A percentile compares a stretch with the other conserved stretches of the same genome.
Evolutionary conservation across 257 asterid genomes (phyloP).

Genomic region (Petrea volubilis): DNA sequence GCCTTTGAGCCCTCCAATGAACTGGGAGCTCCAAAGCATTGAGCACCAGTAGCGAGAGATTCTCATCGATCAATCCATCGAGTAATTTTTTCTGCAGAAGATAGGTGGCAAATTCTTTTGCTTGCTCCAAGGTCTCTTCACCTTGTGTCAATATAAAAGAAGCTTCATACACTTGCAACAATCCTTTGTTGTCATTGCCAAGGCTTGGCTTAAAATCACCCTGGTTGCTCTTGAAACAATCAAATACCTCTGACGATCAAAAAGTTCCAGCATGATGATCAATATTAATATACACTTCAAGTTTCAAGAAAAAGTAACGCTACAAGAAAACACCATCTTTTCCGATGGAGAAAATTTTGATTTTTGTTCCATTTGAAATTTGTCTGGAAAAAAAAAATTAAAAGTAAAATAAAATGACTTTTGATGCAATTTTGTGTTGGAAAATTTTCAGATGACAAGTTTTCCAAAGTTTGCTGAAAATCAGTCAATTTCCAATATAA

Average conservation of each 20-base stretch:
- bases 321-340: no score
- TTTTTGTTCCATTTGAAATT: no score
- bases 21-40: constrained; percentile 46
- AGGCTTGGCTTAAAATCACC: constrained; percentile 29
- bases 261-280: background rate
- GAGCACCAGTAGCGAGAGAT: constrained; percentile 13
- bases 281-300: no score
- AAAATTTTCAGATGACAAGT: no score
- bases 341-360: no score
- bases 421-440: no score
- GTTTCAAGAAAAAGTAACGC: no score
- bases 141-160: constrained; percentile 37
- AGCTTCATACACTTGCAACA: constrained; percentile 53
- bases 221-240: constrained; percentile 30
- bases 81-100: constrained; percentile 7
- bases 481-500: no score
- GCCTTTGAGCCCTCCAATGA: constrained; percentile 42
- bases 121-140: constrained; percentile 39
- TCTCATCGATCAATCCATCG: constrained; percentile 13
- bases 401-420: no score
- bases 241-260: constrained; percentile 36
- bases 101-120: constrained; percentile 31
- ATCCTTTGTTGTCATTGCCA: constrained; percentile 28
- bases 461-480: no score
- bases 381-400: no score